Evolutionary conservation across 2,329 filamentous ascomycete genomes (phyloP).

Genomic region (Aureobasidium sp.): DNA sequence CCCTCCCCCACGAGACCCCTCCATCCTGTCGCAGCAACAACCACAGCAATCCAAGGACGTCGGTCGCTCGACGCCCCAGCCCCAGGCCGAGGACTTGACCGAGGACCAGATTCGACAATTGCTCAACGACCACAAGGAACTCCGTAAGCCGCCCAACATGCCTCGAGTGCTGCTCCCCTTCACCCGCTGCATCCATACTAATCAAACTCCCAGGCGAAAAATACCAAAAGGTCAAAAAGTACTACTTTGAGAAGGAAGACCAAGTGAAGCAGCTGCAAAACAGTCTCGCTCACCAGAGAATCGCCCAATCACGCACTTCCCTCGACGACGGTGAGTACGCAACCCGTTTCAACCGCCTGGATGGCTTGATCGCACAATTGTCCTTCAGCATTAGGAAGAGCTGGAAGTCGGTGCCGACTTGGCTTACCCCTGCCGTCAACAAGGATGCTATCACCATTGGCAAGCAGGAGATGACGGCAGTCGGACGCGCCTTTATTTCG

Average conservation of each 20-base stretch:
- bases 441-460: conserved; percentile 77
- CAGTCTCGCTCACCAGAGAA: conserved; percentile 89
- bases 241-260: conserved; percentile 87
- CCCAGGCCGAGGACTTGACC: conserved; percentile 37
- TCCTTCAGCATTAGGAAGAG: conserved; percentile 95
- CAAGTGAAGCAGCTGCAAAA: conserved; percentile 95
- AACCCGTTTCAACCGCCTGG: conserved; percentile 80
- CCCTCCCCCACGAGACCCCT: not conserved
- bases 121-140: conserved; percentile 44
- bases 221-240: conserved; percentile 95
- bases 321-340: conserved; percentile 93
- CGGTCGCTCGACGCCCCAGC: conserved; percentile 41
- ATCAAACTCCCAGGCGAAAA: conserved; percentile 62
- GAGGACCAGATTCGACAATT: conserved; percentile 43
- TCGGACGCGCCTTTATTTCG: conserved; percentile 81
- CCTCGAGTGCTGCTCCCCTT: conserved; percentile 4
- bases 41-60: conserved; percentile 25
- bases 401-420: conserved; percentile 74
- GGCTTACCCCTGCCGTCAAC: conserved; percentile 75
- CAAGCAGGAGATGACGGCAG: conserved; percentile 96
- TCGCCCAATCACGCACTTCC: conserved; percentile 88
- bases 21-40: conserved; percentile 16
- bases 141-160: conserved; percentile 34
- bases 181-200: conserved; percentile 12
- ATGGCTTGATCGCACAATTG: conserved; percentile 89